Evolutionary conservation across 1,284 basidiomycete genomes (phyloP).

Genomic region (Boletellus deceptivus): DNA sequence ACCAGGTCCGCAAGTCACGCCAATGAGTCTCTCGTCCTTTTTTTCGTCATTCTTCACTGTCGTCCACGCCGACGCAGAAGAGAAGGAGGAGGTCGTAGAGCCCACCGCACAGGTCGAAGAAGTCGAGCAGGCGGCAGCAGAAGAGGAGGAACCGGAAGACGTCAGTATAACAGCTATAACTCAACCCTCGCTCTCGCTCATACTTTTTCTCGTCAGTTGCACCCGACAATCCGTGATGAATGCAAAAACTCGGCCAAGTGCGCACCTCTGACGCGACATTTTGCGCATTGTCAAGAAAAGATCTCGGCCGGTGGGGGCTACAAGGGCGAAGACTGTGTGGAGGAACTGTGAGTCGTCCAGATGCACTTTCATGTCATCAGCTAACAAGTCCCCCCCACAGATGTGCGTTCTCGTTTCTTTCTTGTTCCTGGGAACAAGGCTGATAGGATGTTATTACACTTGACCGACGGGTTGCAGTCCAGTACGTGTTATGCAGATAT

Average conservation of each 20-base stretch:
- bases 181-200: neutral
- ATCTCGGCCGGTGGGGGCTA: conserved; percentile 78
- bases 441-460: conserved; percentile 10
- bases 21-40: conserved; percentile 51
- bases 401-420: conserved; percentile 44
- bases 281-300: conserved; percentile 89
- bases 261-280: conserved; percentile 74
- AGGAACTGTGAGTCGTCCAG: conserved; percentile 68
- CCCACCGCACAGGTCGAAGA: conserved; percentile 4
- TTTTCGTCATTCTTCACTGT: conserved; percentile 62
- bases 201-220: conserved; percentile 40
- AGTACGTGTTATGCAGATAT: conserved; percentile 46
- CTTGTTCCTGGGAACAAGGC: conserved; percentile 6
- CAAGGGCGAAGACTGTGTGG: conserved; percentile 88
- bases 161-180: conserved; percentile 46
- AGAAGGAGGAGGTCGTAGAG: conserved; percentile 39
- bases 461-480: conserved; percentile 44
- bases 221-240: conserved; percentile 71
- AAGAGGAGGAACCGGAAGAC: conserved; percentile 79
- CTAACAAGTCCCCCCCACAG: conserved; percentile 30
- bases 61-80: conserved; percentile 57
- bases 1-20: conserved; percentile 10
- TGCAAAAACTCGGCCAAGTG: conserved; percentile 73
- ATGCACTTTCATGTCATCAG: conserved; percentile 7
- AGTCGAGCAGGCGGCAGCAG: conserved; percentile 41